Evolutionary conservation across 768 basidiomycete species (phyloP).

Genomic region (Naganishia randhawae): DNA sequence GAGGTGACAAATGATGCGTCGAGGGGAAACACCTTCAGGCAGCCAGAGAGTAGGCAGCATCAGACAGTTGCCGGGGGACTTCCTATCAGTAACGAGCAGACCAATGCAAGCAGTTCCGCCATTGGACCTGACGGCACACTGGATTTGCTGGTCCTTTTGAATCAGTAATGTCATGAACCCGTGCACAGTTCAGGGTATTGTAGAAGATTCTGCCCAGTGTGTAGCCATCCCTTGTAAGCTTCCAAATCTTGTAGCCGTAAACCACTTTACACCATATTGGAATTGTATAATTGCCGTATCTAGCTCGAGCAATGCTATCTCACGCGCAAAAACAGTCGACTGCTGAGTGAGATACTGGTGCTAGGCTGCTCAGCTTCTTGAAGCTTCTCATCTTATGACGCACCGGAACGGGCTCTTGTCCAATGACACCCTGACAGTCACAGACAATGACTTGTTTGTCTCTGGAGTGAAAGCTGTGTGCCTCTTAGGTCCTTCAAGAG

Average conservation of each 20-base stretch:
- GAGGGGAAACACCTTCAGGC: background rate
- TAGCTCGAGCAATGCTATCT: background rate
- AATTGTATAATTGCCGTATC: background rate
- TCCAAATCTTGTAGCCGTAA: background rate
- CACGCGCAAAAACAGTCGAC: too few relatives aligned
- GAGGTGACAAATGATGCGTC: too few relatives aligned
- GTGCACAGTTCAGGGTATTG: background rate
- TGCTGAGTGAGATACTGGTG: too few relatives aligned
- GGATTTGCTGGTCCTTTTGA: constrained; percentile 12
- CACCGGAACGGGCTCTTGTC: too few relatives aligned
- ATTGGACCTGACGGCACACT: background rate
- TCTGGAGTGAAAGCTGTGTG: too few relatives aligned
- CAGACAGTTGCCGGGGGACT: background rate
- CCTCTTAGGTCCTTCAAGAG: too few relatives aligned
- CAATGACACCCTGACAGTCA: too few relatives aligned
- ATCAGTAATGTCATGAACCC: background rate
- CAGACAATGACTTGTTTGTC: too few relatives aligned
- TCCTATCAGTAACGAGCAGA: background rate
- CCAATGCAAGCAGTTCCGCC: background rate
- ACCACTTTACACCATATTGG: background rate
- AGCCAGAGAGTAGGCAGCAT: background rate
- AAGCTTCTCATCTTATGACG: too few relatives aligned
- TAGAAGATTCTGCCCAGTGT: background rate
- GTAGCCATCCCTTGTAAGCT: background rate
- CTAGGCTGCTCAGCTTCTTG: too few relatives aligned